Conservation (phyloP, 108 stramenopile genomes). For the Schizochytrium sp. region DNA sequence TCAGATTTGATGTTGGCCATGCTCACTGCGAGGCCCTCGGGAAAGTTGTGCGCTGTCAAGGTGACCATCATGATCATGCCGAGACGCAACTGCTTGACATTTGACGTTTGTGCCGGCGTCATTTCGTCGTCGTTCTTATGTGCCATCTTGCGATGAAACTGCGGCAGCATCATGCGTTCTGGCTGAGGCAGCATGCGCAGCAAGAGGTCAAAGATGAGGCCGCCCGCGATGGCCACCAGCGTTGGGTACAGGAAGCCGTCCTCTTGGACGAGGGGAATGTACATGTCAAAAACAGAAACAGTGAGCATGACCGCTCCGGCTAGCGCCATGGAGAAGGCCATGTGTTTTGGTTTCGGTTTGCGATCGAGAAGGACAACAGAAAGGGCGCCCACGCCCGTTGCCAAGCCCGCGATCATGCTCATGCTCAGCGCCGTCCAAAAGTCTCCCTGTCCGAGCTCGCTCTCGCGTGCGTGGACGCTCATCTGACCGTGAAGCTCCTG, state of each 20-base stretch:
- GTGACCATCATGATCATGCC: slow-evolving; percentile 21
- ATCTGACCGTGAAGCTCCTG: background rate
- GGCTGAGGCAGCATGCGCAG: background rate
- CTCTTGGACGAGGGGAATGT: slow-evolving; percentile 9
- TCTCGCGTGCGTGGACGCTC: background rate
- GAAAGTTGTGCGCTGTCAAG: slow-evolving; percentile 19
- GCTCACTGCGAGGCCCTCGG: slow-evolving; percentile 24
- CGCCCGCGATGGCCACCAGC: background rate
- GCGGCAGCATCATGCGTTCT: background rate
- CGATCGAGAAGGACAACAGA: background rate
- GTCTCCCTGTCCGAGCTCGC: background rate
- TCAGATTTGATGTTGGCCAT: background rate
- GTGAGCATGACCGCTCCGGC: slow-evolving; percentile 1
- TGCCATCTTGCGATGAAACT: background rate
- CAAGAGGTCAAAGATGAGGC: background rate
- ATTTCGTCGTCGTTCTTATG: background rate
- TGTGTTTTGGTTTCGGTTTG: background rate
- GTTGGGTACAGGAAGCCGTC: background rate
- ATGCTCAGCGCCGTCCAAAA: background rate
- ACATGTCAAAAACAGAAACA: background rate
- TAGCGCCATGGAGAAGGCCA: slow-evolving; percentile 2
- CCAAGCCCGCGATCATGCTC: slow-evolving; percentile 9
- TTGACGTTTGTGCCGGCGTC: background rate
- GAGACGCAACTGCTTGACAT: background rate
- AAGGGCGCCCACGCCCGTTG: background rate